phyloP scores from a whole-genome alignment of 139 green algal species.

The Pedinophyceae sp. region DNA sequence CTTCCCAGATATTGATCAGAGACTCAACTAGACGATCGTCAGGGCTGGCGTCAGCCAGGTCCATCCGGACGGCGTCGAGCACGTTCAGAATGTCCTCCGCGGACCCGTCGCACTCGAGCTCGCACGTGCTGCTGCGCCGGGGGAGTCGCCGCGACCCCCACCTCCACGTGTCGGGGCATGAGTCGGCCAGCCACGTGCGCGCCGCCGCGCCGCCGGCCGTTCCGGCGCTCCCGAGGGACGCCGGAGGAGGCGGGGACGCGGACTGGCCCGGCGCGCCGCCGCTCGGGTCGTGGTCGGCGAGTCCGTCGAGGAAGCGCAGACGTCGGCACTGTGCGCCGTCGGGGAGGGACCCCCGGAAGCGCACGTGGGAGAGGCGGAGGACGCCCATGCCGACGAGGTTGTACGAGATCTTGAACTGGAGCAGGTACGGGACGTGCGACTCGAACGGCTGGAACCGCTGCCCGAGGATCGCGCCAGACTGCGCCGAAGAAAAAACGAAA shows the following conservation, averaged over 20 bases:
- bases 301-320: no score
- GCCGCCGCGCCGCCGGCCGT: no score
- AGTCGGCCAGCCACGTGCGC: no score
- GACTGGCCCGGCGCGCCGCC: no score
- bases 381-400: conserved; percentile 81
- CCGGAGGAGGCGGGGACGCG: no score
- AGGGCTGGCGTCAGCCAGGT: conserved; percentile 31
- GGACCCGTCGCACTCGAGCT: conserved; percentile 23
- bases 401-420: conserved; percentile 80
- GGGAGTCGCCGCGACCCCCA: background rate
- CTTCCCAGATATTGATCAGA: conserved; percentile 76
- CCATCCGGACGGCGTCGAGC: conserved; percentile 28
- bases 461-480: conserved; percentile 52
- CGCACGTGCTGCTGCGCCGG: background rate
- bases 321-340: no score
- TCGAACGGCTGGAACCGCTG: conserved; percentile 71
- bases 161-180: background rate
- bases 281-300: no score
- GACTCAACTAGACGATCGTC: conserved; percentile 54
- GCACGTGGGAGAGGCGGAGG: conserved; percentile 31
- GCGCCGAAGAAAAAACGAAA: conserved; percentile 3
- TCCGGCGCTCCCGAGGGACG: no score
- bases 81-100: conserved; percentile 70
- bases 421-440: conserved; percentile 78
- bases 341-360: conserved; percentile 41